Percentiles rank a stretch among this genome's conserved stretches.
phyloP scores from a whole-genome alignment of 257 asterid genomes.

The Ligustrum vulgare region DNA sequence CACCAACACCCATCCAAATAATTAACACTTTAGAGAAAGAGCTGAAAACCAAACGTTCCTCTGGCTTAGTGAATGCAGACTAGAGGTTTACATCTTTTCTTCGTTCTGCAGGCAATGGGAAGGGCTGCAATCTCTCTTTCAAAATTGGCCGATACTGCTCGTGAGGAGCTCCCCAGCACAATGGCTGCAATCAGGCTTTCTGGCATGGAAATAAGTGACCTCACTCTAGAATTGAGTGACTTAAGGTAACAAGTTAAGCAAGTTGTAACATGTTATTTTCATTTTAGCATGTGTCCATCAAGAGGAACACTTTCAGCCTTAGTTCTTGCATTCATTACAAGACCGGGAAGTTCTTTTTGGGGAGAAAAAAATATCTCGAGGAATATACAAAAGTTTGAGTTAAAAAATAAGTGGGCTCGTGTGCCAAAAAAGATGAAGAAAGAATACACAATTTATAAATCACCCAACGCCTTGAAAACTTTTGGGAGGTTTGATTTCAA shows the following conservation, averaged over 20 bases:
- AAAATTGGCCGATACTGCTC: slow-evolving; percentile 80
- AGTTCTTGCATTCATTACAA: neutral
- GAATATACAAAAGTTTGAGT: neutral
- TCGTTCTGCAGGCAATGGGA: slow-evolving; percentile 71
- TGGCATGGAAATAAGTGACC: slow-evolving; percentile 92
- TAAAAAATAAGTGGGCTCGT: neutral
- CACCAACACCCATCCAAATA: neutral
- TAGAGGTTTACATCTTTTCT: slow-evolving; percentile 14
- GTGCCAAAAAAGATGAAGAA: neutral
- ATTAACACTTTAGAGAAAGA: neutral
- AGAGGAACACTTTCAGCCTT: neutral
- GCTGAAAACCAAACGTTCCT: neutral
- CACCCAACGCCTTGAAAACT: neutral
- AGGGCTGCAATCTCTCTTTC: slow-evolving; percentile 80
- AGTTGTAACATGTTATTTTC: neutral
- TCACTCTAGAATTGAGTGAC: slow-evolving; percentile 79
- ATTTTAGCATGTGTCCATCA: neutral
- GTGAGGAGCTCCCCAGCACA: slow-evolving; percentile 87
- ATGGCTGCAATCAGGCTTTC: slow-evolving; percentile 88
- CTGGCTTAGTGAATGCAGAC: neutral
- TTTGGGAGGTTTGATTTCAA: neutral
- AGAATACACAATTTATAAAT: neutral
- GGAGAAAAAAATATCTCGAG: neutral
- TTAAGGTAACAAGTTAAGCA: slow-evolving; percentile 53
- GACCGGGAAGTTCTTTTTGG: neutral